These are phyloP conservation scores for Iris pallida DNA, from an alignment of 116 monocot species.

Conservation along the genomic window DNA sequence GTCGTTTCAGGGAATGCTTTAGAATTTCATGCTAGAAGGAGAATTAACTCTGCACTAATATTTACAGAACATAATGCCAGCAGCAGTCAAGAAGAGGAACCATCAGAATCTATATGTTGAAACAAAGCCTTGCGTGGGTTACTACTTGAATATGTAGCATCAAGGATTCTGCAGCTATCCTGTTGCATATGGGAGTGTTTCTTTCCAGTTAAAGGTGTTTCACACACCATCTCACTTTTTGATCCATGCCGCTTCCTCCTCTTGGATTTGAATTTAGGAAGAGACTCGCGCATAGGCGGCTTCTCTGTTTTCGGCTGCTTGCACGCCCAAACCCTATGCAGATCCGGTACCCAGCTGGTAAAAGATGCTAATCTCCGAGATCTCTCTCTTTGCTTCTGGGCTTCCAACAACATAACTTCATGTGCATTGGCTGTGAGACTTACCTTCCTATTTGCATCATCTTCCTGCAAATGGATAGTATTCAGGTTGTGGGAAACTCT, in stretches of 20 bases:
- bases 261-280: slow-evolving; percentile 17
- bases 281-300: slow-evolving; percentile 7
- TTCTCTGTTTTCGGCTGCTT: slow-evolving; percentile 39
- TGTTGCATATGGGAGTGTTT: slow-evolving; percentile 9
- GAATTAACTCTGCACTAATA: too few species aligned
- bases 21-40: too few species aligned
- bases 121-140: slow-evolving; percentile 50
- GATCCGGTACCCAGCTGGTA: slow-evolving; percentile 68
- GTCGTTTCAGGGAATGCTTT: too few species aligned
- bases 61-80: neutral
- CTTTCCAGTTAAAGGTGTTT: slow-evolving; percentile 56
- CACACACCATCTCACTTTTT: slow-evolving; percentile 54
- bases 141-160: neutral
- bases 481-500: slow-evolving; percentile 6
- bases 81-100: neutral
- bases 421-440: neutral
- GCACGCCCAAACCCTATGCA: slow-evolving; percentile 75
- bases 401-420: slow-evolving; percentile 30
- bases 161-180: neutral
- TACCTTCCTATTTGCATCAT: neutral
- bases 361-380: slow-evolving; percentile 57
- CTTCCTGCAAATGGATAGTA: slow-evolving; percentile 4
- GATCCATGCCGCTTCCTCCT: slow-evolving; percentile 32
- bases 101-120: neutral
- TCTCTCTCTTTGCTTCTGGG: slow-evolving; percentile 62